Base-by-base conservation (phyloP, 768 basidiomycete genomes). In the Tricholoma matsutake region DNA sequence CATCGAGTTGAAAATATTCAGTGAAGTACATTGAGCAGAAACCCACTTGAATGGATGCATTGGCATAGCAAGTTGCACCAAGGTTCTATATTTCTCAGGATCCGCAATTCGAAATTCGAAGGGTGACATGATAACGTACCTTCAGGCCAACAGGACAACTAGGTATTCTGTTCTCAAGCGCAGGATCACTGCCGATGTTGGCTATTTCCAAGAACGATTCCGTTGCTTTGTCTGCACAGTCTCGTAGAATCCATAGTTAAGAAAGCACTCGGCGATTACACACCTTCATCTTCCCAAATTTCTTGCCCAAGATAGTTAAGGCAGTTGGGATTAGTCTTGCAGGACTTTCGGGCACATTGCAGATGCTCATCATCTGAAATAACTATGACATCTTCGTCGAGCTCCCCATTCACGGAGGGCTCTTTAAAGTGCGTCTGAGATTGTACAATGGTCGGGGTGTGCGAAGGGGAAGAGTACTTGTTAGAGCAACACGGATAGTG, bases 51-150 rank as follows among this genome's bases (percentile, higher is more conserved):
- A 98, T 81, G 63, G 91, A 97, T 18, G 94, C 94, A 72, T 97
- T 97, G 62, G 93, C 95, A 66, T 98, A 98, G 71, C 96, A 98
- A 3, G 96, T 98, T 16, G 96, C 96, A 4, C 96, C 96, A 18
- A 98, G 84, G 71, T 98, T 98, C 94, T 95, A n/a, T 13, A 25
- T 22, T 43, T 31, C 66, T 47, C n/a, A 58, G 52, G 37, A 45
- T 47, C 45, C 51, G 57, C 34, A 41, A 25, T 52, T 41, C 22
- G 32, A 35, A 41, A 25, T 52, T 41, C 22, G 32, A 35, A 37
- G 54, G 58, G 31, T 45, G 16, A 13, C 52, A 18, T 45, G 34
- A 34, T 57, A 14, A 59, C 76, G 16, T 68, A 90, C 94, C 80
- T 83, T 91, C 63, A 96, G 75, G 22, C 93, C 93, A 10, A 93